Evolutionary conservation across 2,329 filamentous ascomycete species (phyloP), one percentile per base, ranked within the genome.

Genomic region (Pseudocercospora pini-densiflorae): DNA sequence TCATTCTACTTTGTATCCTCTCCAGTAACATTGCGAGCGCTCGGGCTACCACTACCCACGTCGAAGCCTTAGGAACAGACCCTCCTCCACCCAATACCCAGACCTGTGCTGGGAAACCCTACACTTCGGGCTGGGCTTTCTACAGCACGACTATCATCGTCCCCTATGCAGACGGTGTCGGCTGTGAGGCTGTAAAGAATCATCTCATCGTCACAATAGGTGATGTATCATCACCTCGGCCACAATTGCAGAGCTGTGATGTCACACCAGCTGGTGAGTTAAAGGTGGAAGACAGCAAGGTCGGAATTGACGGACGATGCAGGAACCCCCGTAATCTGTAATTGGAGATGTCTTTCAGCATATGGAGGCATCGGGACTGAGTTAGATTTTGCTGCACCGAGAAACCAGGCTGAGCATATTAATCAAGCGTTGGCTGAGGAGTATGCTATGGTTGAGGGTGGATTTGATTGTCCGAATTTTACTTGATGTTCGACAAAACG

Each of bases 391-490:
- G 54, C 54, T 12, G 54, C 54, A 16, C 54, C 54, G 16, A 58
- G 29, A 5, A 36, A 40, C 19, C 54, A 58, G 54, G 54, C 23
- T 24, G 54, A 19, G 9, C 27, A 58, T 58, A 58, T 58, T 3
- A 58, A 58, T 40, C 54, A 58, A 16, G 54, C 54, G 23, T 33
- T 58, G 29, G 54, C 6, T 2, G 54, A 58, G 16, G 3, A 3
- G 54, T 58, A 58, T 21, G 23, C 54, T 33, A 40, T 21, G 29
- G 29, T 58, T 14, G 54, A 36, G 54, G 29, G 27, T 16, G 54
- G 54, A 1, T 58, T 58, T 58, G 19, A 58, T 16, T 58, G 54
- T 58, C 29, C 31, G 31, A 58, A 55, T 19, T n/a, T 57, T 43
- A n/a, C 12, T 45, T 54, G 29, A 71, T 21, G 7, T 9, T 51